Evolutionary conservation across 176 grass and related monocot genomes (phyloP).

Genomic region (Melocanna baccifera): DNA sequence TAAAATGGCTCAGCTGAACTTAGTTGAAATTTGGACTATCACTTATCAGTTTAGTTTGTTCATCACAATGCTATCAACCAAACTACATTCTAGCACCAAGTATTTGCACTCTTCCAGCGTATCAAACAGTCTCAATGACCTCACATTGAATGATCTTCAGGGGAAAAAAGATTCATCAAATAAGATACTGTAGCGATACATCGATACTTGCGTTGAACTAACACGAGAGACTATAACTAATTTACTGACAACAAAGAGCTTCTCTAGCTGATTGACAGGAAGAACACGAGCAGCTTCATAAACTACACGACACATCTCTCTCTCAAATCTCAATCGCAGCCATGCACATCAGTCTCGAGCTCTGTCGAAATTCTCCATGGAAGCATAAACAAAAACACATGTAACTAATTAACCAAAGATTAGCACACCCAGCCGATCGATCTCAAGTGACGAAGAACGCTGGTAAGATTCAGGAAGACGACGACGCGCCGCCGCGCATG

Average conservation of each 20-base stretch:
- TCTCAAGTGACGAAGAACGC: neutral
- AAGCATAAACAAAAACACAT: neutral
- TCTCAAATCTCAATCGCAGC: neutral
- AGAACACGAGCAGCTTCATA: neutral
- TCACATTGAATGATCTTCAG: neutral
- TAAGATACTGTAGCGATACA: neutral
- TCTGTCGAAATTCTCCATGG: neutral
- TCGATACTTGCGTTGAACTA: neutral
- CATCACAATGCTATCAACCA: neutral
- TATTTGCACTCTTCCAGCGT: neutral
- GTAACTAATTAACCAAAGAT: neutral
- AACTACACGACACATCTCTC: neutral
- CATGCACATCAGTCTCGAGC: neutral
- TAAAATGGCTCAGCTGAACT: neutral
- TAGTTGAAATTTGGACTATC: neutral
- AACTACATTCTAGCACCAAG: neutral
- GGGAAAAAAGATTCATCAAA: neutral
- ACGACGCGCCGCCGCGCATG: neutral
- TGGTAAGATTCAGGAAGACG: neutral
- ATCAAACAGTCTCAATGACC: neutral
- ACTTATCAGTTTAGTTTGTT: neutral
- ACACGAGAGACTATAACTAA: neutral
- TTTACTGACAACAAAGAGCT: conserved; percentile 11
- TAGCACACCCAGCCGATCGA: neutral
- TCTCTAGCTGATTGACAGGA: neutral